Base-by-base conservation (phyloP, 306 rosid species). In the Pyrus betulifolia region DNA sequence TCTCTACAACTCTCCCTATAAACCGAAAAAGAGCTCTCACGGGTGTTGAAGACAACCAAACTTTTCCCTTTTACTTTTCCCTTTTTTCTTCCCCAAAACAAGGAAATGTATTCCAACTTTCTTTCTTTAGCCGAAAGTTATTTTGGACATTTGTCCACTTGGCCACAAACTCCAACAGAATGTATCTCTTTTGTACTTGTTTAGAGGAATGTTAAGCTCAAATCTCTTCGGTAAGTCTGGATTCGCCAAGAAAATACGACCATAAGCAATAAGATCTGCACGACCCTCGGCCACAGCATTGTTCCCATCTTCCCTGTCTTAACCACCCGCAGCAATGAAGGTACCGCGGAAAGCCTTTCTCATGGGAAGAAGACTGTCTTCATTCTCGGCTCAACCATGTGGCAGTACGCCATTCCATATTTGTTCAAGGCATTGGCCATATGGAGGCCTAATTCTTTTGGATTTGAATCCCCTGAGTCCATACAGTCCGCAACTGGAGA, bases 351-450 rank as follows among this genome's bases (percentile, higher is more conserved):
- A 91, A 68, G 86, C 87, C 49, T 78, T 59, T 65, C 89, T 67
- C 78, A 89, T 85, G 4, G 90, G 90, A 10, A 75, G 3, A 17
- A 89, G 80, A 11, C 91, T 82, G 5, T 59, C 85, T 76, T 4
- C 96, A 89, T 93, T 73, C 95, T 82, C 0, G 98, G 93, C 83
- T 90, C 96, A 42, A 87, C 75, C 38, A 83, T 69, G 28, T 90
- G 93, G 66, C 89, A 90, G 33, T 93, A 93, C 23, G 82, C 67
- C 23, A 90, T 76, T 4, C 85, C 87, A 22, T 70, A 78, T 42
- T 87, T 74, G 54, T 72, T 86, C 51, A 90, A 42, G 2, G 84
- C 76, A 3, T 71, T 45, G 0, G 81, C 96, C 89, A 93, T 75
- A 75, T 87, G 58, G 30, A 89, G 54, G 22, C 85, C 93, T 28